Evolutionary conservation across 306 rosid species (phyloP).

Genomic region (Benincasa hispida): DNA sequence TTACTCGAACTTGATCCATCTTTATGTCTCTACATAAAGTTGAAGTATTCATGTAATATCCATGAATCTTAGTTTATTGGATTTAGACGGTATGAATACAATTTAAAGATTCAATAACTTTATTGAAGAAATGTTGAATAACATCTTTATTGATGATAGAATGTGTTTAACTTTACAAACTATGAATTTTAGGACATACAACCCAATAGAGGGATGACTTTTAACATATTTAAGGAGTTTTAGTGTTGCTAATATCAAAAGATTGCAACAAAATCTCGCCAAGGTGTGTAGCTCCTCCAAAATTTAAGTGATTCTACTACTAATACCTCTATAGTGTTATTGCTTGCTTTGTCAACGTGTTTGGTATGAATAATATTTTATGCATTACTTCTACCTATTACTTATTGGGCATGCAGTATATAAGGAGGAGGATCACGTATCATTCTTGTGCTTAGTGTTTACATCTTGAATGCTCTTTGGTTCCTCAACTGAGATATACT

Average conservation of each 20-base stretch:
- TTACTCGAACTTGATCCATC: no score
- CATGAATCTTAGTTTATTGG: no score
- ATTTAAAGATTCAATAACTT: no score
- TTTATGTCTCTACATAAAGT: no score
- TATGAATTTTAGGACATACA: no score
- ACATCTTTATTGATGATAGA: no score
- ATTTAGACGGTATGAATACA: no score
- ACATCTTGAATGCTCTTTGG: background rate
- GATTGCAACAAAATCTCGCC: constrained; percentile 62
- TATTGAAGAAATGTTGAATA: no score
- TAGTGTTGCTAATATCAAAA: constrained; percentile 32
- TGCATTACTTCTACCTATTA: background rate
- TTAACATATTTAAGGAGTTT: constrained; percentile 49
- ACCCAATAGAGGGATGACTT: no score
- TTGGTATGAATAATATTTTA: background rate
- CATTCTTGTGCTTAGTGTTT: background rate
- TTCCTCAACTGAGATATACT: background rate
- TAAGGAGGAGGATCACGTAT: background rate
- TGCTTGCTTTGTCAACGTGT: background rate
- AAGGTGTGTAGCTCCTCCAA: constrained; percentile 43
- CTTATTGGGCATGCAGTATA: background rate
- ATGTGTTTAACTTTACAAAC: no score
- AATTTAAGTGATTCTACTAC: background rate
- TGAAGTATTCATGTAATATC: no score
- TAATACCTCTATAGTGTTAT: background rate